phyloP scores from a whole-genome alignment of 306 rosid genomes.

The Rosa lucieae region DNA sequence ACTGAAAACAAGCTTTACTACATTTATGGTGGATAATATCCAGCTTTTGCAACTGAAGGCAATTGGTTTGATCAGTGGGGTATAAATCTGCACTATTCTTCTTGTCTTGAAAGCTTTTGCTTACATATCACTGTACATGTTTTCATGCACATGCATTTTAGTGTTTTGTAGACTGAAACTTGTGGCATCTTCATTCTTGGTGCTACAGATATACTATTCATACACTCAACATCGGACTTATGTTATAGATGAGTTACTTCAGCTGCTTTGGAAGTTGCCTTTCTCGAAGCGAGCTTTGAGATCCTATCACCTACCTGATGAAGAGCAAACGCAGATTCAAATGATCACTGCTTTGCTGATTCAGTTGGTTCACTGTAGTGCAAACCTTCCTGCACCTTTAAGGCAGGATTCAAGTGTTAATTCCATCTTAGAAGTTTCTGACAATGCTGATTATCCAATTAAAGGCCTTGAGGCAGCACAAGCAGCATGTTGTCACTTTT shows the following conservation, averaged over 20 bases:
- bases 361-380: constrained; percentile 87
- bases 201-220: constrained; percentile 84
- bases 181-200: constrained; percentile 24
- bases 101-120: constrained; percentile 19
- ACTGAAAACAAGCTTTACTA: constrained; percentile 86
- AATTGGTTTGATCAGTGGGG: constrained; percentile 87
- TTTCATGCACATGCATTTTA: neutral
- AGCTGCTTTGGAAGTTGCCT: constrained; percentile 85
- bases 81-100: constrained; percentile 41
- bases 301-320: constrained; percentile 83
- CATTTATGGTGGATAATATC: constrained; percentile 90
- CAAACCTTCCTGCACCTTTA: constrained; percentile 85
- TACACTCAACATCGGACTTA: constrained; percentile 84
- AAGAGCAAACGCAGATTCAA: constrained; percentile 96
- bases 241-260: constrained; percentile 91
- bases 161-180: constrained; percentile 1
- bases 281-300: constrained; percentile 86
- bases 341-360: constrained; percentile 92
- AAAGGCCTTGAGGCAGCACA: constrained; percentile 73
- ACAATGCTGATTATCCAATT: constrained; percentile 60
- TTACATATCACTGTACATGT: neutral
- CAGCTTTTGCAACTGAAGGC: constrained; percentile 98
- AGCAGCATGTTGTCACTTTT: constrained; percentile 79
- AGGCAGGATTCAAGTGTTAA: constrained; percentile 68
- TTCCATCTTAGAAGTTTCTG: constrained; percentile 73